Conservation (phyloP, 2,329 filamentous ascomycete genomes). For the Ophiostoma quercus region DNA sequence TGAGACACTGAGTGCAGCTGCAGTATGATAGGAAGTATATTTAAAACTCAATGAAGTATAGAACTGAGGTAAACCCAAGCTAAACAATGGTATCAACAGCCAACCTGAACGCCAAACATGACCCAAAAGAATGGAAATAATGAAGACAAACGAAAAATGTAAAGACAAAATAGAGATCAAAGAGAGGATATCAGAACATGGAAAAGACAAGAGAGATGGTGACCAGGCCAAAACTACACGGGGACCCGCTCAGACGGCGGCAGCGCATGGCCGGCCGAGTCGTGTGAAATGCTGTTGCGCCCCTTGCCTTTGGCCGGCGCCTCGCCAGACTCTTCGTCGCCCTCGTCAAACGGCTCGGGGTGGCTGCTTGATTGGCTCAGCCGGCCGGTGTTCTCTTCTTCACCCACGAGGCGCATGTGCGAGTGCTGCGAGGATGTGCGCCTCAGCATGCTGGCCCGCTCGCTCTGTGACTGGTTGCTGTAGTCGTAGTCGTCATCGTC, state of each 20-base stretch:
- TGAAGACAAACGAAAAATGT: background rate
- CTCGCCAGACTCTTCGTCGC: conserved; percentile 41
- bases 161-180: background rate
- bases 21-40: background rate
- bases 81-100: conserved; percentile 13
- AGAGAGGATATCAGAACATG: background rate
- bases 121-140: background rate
- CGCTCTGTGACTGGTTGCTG: conserved; percentile 39
- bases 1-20: background rate
- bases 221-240: background rate
- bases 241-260: conserved; percentile 52
- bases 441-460: conserved; percentile 32
- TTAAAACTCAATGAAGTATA: background rate
- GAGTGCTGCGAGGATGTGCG: conserved; percentile 33
- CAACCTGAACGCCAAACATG: background rate
- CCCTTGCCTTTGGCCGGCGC: conserved; percentile 39
- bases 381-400: conserved; percentile 27
- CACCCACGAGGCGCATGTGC: conserved; percentile 29
- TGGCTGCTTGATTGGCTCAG: conserved; percentile 3
- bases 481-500: conserved; percentile 46
- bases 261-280: conserved; percentile 47
- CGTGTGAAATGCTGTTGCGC: conserved; percentile 39
- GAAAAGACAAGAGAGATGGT: background rate
- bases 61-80: background rate
- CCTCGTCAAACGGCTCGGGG: conserved; percentile 30